These are phyloP conservation scores for Dictyostelium citrinum DNA, from an alignment of 78 protist species.

Conservation along the genomic window DNA sequence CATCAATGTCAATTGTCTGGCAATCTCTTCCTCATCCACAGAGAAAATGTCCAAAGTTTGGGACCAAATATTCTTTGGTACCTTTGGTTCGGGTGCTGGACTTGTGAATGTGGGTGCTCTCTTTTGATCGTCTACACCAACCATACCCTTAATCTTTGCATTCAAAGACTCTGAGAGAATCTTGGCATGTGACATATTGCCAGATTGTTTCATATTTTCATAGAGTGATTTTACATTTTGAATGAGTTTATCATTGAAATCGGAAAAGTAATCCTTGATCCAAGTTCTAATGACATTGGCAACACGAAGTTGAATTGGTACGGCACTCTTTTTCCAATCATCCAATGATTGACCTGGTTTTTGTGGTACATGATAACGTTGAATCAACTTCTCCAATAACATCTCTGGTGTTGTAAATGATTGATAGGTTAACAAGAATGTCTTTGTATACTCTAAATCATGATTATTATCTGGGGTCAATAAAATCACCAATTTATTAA, in stretches of 20 bases:
- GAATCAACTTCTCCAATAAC: slow-evolving; percentile 68
- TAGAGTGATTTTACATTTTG: slow-evolving; percentile 54
- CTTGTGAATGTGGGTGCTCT: slow-evolving; percentile 27
- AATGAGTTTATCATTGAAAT: slow-evolving; percentile 62
- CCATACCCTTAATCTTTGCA: slow-evolving; percentile 44
- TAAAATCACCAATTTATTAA: slow-evolving; percentile 51
- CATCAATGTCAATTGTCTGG: slow-evolving; percentile 86
- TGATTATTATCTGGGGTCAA: slow-evolving; percentile 70
- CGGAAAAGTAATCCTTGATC: slow-evolving; percentile 59
- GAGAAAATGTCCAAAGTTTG: slow-evolving; percentile 58
- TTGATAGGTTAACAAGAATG: slow-evolving; percentile 78
- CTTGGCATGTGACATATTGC: not conserved
- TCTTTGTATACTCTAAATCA: slow-evolving; percentile 60
- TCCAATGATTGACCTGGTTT: slow-evolving; percentile 24
- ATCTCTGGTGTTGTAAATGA: slow-evolving; percentile 79
- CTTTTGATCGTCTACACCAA: not conserved
- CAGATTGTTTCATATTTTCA: slow-evolving; percentile 6
- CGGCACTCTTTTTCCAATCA: slow-evolving; percentile 47
- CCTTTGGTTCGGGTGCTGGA: slow-evolving; percentile 81
- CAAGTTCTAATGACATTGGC: slow-evolving; percentile 55
- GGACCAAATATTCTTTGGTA: slow-evolving; percentile 84
- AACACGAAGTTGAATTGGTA: slow-evolving; percentile 75
- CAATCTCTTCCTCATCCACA: slow-evolving; percentile 88
- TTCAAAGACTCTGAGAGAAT: slow-evolving; percentile 12
- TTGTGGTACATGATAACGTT: slow-evolving; percentile 75